Conservation (phyloP, 192 early-diverging fungal species). For the Backusella australiensis region DNA sequence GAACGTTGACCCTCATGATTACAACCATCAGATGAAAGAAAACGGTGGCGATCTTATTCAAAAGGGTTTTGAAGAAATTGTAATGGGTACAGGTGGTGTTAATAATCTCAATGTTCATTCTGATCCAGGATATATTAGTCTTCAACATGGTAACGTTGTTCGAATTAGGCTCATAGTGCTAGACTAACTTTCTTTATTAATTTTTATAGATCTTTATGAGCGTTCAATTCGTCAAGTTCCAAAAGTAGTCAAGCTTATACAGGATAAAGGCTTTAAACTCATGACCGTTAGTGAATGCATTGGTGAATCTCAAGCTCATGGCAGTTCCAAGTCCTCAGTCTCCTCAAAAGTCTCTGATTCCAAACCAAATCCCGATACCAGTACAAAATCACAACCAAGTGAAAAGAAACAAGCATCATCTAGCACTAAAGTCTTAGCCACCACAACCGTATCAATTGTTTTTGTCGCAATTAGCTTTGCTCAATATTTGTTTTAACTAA, state of each 20-base stretch:
- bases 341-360: background rate
- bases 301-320: constrained; percentile 9
- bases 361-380: background rate
- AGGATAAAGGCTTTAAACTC: constrained; percentile 11
- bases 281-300: constrained; percentile 26
- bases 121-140: constrained; percentile 34
- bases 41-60: constrained; percentile 21
- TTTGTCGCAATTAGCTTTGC: background rate
- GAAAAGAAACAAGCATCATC: background rate
- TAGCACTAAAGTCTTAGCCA: background rate
- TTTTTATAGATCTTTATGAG: constrained; percentile 27
- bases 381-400: background rate
- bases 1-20: constrained; percentile 38
- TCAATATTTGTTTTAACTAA: background rate
- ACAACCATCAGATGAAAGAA: constrained; percentile 22
- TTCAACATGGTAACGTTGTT: constrained; percentile 31
- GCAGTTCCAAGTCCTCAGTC: background rate
- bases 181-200: background rate
- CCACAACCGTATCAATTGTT: background rate
- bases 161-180: background rate
- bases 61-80: background rate
- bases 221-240: constrained; percentile 27
- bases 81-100: constrained; percentile 1
- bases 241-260: constrained; percentile 6
- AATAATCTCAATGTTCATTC: constrained; percentile 17